Evolutionary conservation across 352 stramenopile genomes (phyloP), one percentile per base, ranked within the genome.

Genomic region (Globisporangium echinulatum): DNA sequence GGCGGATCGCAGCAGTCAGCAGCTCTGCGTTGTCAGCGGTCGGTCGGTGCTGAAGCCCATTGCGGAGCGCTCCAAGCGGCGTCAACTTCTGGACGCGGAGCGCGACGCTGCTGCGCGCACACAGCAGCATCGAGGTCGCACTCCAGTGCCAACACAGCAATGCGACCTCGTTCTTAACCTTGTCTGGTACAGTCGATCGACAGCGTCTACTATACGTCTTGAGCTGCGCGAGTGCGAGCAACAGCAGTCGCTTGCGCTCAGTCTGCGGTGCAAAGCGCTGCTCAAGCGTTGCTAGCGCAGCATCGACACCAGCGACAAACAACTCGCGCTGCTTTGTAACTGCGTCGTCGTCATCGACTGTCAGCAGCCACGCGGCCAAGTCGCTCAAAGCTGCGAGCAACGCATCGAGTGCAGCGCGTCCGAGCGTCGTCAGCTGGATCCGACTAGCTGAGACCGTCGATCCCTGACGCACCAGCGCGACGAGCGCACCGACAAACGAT

Each of bases 121-220:
- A 88, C 57, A 90, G 25, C 47, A 85, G 63, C 62, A 76, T 55
- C 8, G 61, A 70, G 1, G 65, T 69, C 36, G 69, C 59, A 13
- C 71, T 75, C 82, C 79, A 92, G 52, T 92, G 79, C 82, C 82
- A 92, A n/a, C 62, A 68, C 1, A 88, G 14, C 58, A 78, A 69
- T 19, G 72, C 60, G 5, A 77, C 46, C 25, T 54, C 36, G 49
- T 37, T 38, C 56, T 54, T 42, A 49, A 3, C 25, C 10, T 43
- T 25, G 19, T 54, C 6, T 39, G 25, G 19, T 17, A 33, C 25
- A 33, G 25, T 33, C 25, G 25, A 33, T 33, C 25, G 25, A 33
- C 25, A 62, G 10, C 56, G 25, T 42, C 8, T 37, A 37, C 54
- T 46, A 54, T 77, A 81, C 1, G 42, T 44, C 8, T 38, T 17